A percentile compares a stretch with the other conserved stretches of the same genome.
These are phyloP conservation scores for Elsinoe perseae DNA, from an alignment of 2,329 filamentous ascomycete species.

Conservation along the genomic window DNA sequence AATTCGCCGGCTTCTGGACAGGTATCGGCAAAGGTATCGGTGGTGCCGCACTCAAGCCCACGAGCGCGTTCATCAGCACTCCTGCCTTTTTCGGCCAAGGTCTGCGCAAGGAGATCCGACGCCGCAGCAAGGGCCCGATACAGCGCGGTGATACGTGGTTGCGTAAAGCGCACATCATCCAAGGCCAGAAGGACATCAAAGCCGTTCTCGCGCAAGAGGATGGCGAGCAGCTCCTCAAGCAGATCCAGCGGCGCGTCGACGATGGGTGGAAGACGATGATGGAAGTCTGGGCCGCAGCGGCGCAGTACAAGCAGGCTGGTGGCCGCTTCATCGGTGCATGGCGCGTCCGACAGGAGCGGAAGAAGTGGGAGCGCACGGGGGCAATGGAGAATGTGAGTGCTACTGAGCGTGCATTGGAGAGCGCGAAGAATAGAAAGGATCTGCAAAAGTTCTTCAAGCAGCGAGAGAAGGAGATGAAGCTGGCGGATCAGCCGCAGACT, in stretches of 20 bases:
- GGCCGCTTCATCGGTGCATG: conserved; percentile 22
- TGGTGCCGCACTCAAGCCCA: conserved; percentile 73
- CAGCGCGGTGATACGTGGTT: not conserved
- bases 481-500: conserved; percentile 25
- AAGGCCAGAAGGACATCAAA: conserved; percentile 26
- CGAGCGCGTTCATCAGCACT: conserved; percentile 56
- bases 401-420: conserved; percentile 25
- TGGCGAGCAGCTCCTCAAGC: conserved; percentile 18
- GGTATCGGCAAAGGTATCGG: conserved; percentile 79
- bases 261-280: conserved; percentile 29
- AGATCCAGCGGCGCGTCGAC: conserved; percentile 21
- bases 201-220: conserved; percentile 17
- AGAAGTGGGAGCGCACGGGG: conserved; percentile 27
- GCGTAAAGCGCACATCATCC: conserved; percentile 27
- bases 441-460: conserved; percentile 26
- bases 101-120: conserved; percentile 67
- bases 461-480: conserved; percentile 23
- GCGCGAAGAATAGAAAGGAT: conserved; percentile 24
- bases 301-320: conserved; percentile 20
- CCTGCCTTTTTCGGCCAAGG: conserved; percentile 80
- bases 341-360: conserved; percentile 23
- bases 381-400: conserved; percentile 30
- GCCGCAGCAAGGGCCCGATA: conserved; percentile 31
- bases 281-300: conserved; percentile 27
- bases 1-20: conserved; percentile 26